A percentile compares a stretch with the other conserved stretches of the same genome.
phyloP scores from a whole-genome alignment of 2,329 filamentous ascomycete genomes.

The Colletotrichum sojae region DNA sequence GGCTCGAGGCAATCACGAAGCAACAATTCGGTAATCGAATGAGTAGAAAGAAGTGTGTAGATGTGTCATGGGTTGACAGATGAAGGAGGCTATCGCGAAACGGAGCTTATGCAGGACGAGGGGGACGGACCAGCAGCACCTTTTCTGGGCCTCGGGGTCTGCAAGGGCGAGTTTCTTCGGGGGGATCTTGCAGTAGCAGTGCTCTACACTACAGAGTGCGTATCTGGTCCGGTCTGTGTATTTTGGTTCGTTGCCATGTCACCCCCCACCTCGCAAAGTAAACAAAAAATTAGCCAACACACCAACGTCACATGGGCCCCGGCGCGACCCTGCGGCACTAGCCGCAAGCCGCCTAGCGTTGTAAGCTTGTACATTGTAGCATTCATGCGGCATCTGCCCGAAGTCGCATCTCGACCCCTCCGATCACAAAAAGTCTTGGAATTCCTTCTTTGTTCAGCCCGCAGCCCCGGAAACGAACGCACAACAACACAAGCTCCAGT shows the following conservation, averaged over 20 bases:
- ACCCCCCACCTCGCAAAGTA: slow-evolving; percentile 41
- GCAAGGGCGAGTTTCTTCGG: slow-evolving; percentile 26
- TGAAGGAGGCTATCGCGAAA: not conserved
- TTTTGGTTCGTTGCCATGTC: slow-evolving; percentile 42
- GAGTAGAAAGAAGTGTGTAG: not conserved
- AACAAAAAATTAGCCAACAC: slow-evolving; percentile 41
- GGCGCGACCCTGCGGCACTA: slow-evolving; percentile 31
- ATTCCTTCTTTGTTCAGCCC: slow-evolving; percentile 15
- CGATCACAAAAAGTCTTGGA: slow-evolving; percentile 26
- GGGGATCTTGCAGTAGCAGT: too few relatives aligned
- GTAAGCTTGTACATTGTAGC: not conserved
- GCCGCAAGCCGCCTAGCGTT: slow-evolving; percentile 27
- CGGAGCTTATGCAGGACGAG: slow-evolving; percentile 36
- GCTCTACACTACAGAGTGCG: too few relatives aligned
- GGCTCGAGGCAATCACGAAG: slow-evolving; percentile 28
- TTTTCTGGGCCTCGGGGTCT: slow-evolving; percentile 34
- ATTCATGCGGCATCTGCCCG: slow-evolving; percentile 33
- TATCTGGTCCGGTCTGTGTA: slow-evolving; percentile 16
- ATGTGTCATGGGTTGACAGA: slow-evolving; percentile 14
- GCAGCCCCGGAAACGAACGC: slow-evolving; percentile 35
- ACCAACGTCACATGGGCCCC: slow-evolving; percentile 31
- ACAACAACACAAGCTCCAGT: not conserved
- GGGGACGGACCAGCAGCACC: slow-evolving; percentile 35
- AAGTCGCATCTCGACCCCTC: slow-evolving; percentile 25
- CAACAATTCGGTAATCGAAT: not conserved